A percentile compares a stretch with the other conserved stretches of the same genome.
Conservation (phyloP, 2,329 filamentous ascomycete genomes). For the Orbilia javanica region DNA sequence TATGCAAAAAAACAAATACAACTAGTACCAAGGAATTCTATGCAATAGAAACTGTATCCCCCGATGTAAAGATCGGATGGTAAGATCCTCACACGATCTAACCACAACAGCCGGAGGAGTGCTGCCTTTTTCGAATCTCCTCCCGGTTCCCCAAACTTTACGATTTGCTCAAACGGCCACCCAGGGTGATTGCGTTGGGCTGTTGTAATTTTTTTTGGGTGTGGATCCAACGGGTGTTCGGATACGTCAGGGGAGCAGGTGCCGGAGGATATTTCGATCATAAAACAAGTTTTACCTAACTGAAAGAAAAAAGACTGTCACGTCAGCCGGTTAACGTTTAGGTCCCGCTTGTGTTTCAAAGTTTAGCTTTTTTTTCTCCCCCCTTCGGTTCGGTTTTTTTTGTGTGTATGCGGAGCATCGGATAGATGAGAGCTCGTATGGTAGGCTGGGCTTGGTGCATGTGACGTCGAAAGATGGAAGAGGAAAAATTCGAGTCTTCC, state of each 20-base stretch:
- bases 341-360: slow-evolving; percentile 34
- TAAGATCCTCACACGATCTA: slow-evolving; percentile 9
- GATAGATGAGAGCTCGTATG: slow-evolving; percentile 35
- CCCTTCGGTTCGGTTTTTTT: neutral
- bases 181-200: slow-evolving; percentile 10
- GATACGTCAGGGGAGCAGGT: slow-evolving; percentile 38
- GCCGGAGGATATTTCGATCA: slow-evolving; percentile 32
- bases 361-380: neutral
- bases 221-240: slow-evolving; percentile 51
- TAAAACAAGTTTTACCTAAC: slow-evolving; percentile 1
- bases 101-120: neutral
- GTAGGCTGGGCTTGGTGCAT: slow-evolving; percentile 27
- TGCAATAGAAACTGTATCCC: neutral
- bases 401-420: slow-evolving; percentile 17
- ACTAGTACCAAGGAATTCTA: neutral
- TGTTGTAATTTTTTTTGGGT: slow-evolving; percentile 25
- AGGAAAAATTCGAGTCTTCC: slow-evolving; percentile 20
- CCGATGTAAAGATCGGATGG: neutral
- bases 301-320: slow-evolving; percentile 13
- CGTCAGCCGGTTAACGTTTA: neutral
- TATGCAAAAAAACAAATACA: too few species aligned
- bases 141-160: neutral
- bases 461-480: slow-evolving; percentile 15
- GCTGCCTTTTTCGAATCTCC: neutral
- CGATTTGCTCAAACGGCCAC: neutral